A percentile compares a stretch with the other conserved stretches of the same genome.
Evolutionary conservation across 2,329 filamentous ascomycete genomes (phyloP).

Genomic region (Ophiocordyceps unilateralis): DNA sequence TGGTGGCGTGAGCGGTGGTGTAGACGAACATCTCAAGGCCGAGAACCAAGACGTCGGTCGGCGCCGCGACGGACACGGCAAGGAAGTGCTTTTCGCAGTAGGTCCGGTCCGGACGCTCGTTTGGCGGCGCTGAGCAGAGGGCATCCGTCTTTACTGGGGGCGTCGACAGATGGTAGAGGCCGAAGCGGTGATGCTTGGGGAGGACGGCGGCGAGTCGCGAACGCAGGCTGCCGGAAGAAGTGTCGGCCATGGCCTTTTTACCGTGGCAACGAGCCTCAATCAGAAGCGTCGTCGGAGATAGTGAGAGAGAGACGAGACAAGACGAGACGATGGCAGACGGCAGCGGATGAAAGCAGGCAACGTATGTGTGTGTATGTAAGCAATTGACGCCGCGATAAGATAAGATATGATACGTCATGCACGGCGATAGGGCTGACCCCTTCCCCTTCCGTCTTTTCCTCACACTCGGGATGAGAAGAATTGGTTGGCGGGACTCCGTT

Average conservation of each 20-base stretch:
- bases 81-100: slow-evolving; percentile 74
- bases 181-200: slow-evolving; percentile 40
- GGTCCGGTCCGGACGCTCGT: slow-evolving; percentile 55
- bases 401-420: too few relatives aligned
- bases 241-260: neutral
- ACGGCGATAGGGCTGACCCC: too few relatives aligned
- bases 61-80: slow-evolving; percentile 28
- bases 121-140: slow-evolving; percentile 64
- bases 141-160: slow-evolving; percentile 57
- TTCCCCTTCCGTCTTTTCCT: too few relatives aligned
- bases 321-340: too few relatives aligned
- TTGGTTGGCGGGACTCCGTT: too few relatives aligned
- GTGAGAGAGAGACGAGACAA: too few relatives aligned
- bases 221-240: neutral
- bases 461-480: too few relatives aligned
- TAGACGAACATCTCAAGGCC: slow-evolving; percentile 82
- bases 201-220: slow-evolving; percentile 24
- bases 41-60: slow-evolving; percentile 49
- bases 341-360: too few relatives aligned
- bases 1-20: slow-evolving; percentile 62
- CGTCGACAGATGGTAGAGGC: slow-evolving; percentile 74
- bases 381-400: too few relatives aligned
- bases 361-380: too few relatives aligned
- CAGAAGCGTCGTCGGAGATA: too few relatives aligned
- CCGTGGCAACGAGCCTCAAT: too few relatives aligned